phyloP scores from a whole-genome alignment of 208 protist species.

The Naegleria lovaniensis region DNA sequence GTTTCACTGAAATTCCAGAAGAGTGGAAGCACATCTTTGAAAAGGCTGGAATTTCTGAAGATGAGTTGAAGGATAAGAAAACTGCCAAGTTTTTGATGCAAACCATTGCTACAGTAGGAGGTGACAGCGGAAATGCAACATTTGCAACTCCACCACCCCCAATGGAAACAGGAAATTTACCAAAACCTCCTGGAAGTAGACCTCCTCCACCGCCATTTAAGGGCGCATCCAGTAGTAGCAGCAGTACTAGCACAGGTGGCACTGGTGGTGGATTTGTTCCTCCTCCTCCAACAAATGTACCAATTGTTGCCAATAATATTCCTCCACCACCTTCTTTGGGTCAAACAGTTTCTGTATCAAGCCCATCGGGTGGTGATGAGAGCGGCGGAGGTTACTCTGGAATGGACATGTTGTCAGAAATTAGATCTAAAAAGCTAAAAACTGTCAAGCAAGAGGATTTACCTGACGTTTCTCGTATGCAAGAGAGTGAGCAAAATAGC shows the following conservation, averaged over 20 bases:
- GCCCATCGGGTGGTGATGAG: not conserved
- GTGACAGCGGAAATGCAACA: not conserved
- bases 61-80: slow-evolving; percentile 17
- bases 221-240: not conserved
- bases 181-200: not conserved
- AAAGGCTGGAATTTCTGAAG: slow-evolving; percentile 4
- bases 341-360: not conserved
- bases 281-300: not conserved
- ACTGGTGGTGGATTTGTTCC: not conserved
- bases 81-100: slow-evolving; percentile 20
- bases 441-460: not conserved
- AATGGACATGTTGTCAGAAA: not conserved
- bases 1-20: not conserved
- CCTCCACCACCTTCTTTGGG: not conserved
- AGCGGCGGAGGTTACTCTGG: not conserved
- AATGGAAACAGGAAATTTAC: not conserved
- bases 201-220: not conserved
- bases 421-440: not conserved
- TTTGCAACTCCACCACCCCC: not conserved
- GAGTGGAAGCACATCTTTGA: not conserved
- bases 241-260: not conserved
- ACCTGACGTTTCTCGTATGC: not conserved
- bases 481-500: not conserved
- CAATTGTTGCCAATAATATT: too few species aligned
- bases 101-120: not conserved